phyloP scores from a whole-genome alignment of 148 eudicot genomes.

The Beta vulgaris region DNA sequence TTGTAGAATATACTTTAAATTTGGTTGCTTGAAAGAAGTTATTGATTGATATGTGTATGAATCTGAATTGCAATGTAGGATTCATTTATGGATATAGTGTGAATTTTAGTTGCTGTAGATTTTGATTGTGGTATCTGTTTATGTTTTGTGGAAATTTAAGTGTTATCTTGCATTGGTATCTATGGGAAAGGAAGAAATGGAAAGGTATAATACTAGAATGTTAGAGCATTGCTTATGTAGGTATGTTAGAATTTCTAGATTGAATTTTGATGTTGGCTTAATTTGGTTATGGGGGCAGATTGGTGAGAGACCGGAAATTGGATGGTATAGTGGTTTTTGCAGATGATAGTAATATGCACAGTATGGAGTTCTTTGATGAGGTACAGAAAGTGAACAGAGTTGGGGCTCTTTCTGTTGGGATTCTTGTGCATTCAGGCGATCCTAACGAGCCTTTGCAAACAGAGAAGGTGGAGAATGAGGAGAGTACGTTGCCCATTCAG shows the following conservation, averaged over 20 bases:
- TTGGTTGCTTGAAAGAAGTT: background rate
- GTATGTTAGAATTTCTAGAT: background rate
- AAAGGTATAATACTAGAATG: too few species aligned
- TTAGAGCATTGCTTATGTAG: background rate
- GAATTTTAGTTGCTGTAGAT: background rate
- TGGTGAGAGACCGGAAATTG: slow-evolving; percentile 66
- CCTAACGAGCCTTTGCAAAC: slow-evolving; percentile 40
- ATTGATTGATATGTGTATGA: background rate
- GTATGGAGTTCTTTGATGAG: slow-evolving; percentile 93
- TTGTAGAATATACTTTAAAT: background rate
- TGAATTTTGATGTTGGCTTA: slow-evolving; percentile 2
- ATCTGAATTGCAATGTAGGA: background rate
- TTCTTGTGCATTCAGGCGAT: slow-evolving; percentile 73
- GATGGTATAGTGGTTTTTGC: slow-evolving; percentile 94
- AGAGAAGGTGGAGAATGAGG: slow-evolving; percentile 36
- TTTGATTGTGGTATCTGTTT: background rate
- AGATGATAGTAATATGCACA: slow-evolving; percentile 98
- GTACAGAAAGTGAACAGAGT: slow-evolving; percentile 74
- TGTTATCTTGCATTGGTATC: too few species aligned
- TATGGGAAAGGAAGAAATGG: too few species aligned
- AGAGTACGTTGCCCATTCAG: slow-evolving; percentile 63
- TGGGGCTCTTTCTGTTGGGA: slow-evolving; percentile 88
- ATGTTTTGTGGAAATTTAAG: background rate
- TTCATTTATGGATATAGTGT: background rate
- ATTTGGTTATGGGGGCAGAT: slow-evolving; percentile 47